phyloP scores from a whole-genome alignment of 2,329 filamentous ascomycete genomes.

The Hymenoscyphus fraxineus region DNA sequence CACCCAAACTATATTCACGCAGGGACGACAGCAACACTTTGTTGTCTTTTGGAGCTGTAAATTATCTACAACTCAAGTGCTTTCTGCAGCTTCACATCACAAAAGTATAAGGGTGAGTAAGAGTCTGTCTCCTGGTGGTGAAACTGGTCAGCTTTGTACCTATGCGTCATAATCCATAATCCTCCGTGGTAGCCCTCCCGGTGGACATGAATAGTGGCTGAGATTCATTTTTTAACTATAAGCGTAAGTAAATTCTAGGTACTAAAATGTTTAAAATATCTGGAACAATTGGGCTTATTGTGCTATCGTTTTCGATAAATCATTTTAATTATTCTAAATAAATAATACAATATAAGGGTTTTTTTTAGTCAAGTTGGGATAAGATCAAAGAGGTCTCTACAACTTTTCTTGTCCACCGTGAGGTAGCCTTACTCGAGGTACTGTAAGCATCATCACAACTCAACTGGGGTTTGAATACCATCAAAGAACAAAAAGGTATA shows the following conservation, averaged over 20 bases:
- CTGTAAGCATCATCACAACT: not conserved
- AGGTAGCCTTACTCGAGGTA: not conserved
- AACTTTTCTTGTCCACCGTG: too few relatives aligned
- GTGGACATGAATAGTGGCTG: too few relatives aligned
- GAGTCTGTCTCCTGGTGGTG: not conserved
- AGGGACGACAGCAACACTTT: conserved; percentile 1
- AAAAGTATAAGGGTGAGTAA: not conserved
- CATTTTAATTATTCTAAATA: too few relatives aligned
- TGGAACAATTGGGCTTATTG: too few relatives aligned
- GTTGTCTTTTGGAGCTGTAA: not conserved
- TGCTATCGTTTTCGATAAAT: too few relatives aligned
- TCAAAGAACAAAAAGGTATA: not conserved
- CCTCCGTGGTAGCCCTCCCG: not conserved
- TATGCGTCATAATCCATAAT: not conserved
- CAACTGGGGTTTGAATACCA: not conserved
- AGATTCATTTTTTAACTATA: too few relatives aligned
- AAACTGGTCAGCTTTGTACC: not conserved
- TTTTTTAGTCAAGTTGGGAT: too few relatives aligned
- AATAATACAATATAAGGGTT: too few relatives aligned
- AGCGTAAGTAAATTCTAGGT: too few relatives aligned
- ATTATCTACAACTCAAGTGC: not conserved
- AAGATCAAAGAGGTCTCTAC: too few relatives aligned
- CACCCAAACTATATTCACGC: not conserved
- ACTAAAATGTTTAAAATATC: too few relatives aligned
- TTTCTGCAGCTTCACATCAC: not conserved